These are phyloP conservation scores for Arachis stenosperma DNA, from an alignment of 306 rosid genomes.

Conservation along the genomic window DNA sequence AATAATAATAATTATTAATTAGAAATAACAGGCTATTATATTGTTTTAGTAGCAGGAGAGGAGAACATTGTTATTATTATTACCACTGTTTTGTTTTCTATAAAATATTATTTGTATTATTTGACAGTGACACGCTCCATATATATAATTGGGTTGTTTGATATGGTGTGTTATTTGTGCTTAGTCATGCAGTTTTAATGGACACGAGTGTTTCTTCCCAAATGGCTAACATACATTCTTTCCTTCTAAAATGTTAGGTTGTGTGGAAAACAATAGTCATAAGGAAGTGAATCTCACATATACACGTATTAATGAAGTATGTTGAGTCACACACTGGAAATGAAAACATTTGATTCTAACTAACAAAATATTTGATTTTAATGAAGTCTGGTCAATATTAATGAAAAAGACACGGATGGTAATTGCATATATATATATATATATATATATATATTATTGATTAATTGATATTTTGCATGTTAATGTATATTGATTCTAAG, in stretches of 20 bases:
- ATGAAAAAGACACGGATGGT: too few species aligned
- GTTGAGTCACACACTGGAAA: neutral
- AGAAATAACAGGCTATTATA: neutral
- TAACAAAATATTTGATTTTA: too few species aligned
- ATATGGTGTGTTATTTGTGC: neutral
- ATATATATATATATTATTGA: too few species aligned
- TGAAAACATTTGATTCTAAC: too few species aligned
- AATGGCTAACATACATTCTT: neutral
- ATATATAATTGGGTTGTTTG: neutral
- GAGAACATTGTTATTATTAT: neutral
- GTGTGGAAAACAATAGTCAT: neutral
- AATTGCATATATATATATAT: too few species aligned
- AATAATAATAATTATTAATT: too few species aligned
- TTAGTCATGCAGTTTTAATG: neutral
- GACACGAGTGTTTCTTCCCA: neutral
- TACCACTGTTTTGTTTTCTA: neutral
- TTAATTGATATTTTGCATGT: too few species aligned
- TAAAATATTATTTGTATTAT: neutral
- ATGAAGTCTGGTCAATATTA: too few species aligned
- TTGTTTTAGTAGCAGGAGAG: neutral
- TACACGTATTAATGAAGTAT: neutral
- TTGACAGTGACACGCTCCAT: neutral
- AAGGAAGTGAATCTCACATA: neutral
- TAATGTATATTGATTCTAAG: too few species aligned
- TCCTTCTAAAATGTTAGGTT: neutral